A percentile compares a stretch with the other conserved stretches of the same genome.
phyloP scores from a whole-genome alignment of 139 green algal genomes.

The Parachlorella kessleri region DNA sequence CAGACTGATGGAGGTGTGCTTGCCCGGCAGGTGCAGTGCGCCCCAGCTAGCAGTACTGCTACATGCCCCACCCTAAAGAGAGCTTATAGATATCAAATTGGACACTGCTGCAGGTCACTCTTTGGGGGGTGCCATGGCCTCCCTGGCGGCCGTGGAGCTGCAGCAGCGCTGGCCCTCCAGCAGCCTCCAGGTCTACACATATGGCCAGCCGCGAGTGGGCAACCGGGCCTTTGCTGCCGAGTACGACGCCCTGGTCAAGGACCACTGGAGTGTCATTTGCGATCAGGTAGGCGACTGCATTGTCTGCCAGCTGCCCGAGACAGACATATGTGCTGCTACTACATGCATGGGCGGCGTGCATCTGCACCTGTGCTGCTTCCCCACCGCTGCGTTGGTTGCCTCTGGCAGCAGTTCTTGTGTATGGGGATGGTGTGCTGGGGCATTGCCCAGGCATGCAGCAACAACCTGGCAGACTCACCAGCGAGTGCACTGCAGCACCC shows the following conservation, averaged over 20 bases:
- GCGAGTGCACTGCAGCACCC: too few species aligned
- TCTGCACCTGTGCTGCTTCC: background rate
- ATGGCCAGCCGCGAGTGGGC: constrained; percentile 58
- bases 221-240: constrained; percentile 63
- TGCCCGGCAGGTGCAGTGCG: too few species aligned
- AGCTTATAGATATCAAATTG: too few species aligned
- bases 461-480: too few species aligned
- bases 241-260: constrained; percentile 44
- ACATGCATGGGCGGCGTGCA: background rate
- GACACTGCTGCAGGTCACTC: constrained; percentile 42
- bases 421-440: background rate
- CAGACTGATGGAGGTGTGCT: too few species aligned
- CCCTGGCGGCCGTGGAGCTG: constrained; percentile 34
- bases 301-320: too few species aligned
- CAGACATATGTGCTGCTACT: background rate
- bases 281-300: background rate
- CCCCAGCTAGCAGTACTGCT: too few species aligned
- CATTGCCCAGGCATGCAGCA: background rate
- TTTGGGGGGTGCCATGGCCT: constrained; percentile 52
- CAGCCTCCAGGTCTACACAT: constrained; percentile 44
- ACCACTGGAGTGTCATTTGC: constrained; percentile 67
- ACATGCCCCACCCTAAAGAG: too few species aligned
- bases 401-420: background rate
- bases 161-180: background rate
- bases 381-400: background rate